phyloP scores from a whole-genome alignment of 2,329 filamentous ascomycete species.

The Aspergillus ruber region DNA sequence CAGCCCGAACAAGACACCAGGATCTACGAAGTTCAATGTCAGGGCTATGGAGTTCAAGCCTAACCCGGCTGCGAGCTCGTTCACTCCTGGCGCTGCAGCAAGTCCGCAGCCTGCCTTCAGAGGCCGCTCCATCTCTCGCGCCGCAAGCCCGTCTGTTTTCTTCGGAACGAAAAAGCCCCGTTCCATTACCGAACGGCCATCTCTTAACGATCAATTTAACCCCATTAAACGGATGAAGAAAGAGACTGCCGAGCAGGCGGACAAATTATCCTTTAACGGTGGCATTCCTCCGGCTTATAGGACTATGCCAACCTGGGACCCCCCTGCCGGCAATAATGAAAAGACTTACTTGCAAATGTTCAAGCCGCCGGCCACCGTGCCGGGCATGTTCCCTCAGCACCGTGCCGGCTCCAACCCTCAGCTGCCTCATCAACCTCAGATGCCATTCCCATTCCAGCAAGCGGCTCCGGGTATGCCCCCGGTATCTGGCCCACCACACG shows the following conservation, averaged over 20 bases:
- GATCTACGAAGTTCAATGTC: constrained; percentile 53
- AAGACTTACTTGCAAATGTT: constrained; percentile 77
- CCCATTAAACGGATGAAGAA: constrained; percentile 66
- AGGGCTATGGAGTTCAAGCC: constrained; percentile 74
- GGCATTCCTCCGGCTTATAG: constrained; percentile 81
- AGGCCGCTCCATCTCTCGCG: constrained; percentile 40
- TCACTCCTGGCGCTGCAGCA: constrained; percentile 68
- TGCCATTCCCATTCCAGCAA: constrained; percentile 76
- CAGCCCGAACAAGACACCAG: constrained; percentile 44
- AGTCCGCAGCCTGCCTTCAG: constrained; percentile 63
- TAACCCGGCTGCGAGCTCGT: constrained; percentile 70
- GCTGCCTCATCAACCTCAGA: constrained; percentile 73
- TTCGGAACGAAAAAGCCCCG: constrained; percentile 68
- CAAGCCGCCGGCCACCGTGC: constrained; percentile 55
- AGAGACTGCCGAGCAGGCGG: constrained; percentile 46
- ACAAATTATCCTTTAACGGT: constrained; percentile 64
- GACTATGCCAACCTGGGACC: constrained; percentile 79
- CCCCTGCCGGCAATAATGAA: constrained; percentile 62
- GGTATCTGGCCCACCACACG: constrained; percentile 67
- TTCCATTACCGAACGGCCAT: constrained; percentile 50
- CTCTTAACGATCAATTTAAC: constrained; percentile 53
- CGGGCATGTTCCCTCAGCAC: constrained; percentile 65
- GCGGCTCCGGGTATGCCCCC: constrained; percentile 61
- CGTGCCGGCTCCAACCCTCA: constrained; percentile 57
- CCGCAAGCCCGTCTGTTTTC: constrained; percentile 47